Percentiles rank a stretch among this genome's conserved stretches.
Conservation (phyloP, 164 flowering plant genomes). For the Stephania japonica region DNA sequence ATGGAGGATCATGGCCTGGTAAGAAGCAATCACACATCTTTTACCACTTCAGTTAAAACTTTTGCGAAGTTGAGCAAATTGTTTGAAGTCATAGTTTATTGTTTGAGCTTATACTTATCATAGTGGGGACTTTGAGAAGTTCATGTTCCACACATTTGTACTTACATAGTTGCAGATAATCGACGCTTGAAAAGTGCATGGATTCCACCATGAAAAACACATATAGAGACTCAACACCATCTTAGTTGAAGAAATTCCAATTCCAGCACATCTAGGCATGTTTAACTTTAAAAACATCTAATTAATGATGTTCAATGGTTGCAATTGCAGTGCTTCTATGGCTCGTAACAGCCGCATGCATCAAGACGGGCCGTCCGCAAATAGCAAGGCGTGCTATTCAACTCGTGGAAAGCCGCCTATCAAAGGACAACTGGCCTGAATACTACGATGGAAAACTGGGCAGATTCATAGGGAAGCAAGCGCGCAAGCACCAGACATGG, state of each 20-base stretch:
- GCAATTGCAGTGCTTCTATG: not conserved
- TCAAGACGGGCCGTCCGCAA: not conserved
- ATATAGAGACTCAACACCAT: too few relatives aligned
- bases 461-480: not conserved
- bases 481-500: not conserved
- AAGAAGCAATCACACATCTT: conserved; percentile 5
- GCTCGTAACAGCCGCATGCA: not conserved
- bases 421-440: not conserved
- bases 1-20: conserved; percentile 97
- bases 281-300: not conserved
- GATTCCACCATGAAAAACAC: too few relatives aligned
- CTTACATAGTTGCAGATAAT: too few relatives aligned
- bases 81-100: too few relatives aligned
- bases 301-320: not conserved
- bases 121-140: too few relatives aligned
- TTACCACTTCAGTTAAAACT: too few relatives aligned
- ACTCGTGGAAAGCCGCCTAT: not conserved
- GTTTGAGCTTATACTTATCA: too few relatives aligned
- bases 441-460: not conserved
- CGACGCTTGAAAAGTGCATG: too few relatives aligned
- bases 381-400: not conserved
- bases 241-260: not conserved
- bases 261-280: not conserved
- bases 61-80: too few relatives aligned
- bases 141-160: too few relatives aligned